Evolutionary conservation across 108 stramenopile genomes (phyloP), one percentile per base, ranked within the genome.

Genomic region (Thalassiosira profunda): DNA sequence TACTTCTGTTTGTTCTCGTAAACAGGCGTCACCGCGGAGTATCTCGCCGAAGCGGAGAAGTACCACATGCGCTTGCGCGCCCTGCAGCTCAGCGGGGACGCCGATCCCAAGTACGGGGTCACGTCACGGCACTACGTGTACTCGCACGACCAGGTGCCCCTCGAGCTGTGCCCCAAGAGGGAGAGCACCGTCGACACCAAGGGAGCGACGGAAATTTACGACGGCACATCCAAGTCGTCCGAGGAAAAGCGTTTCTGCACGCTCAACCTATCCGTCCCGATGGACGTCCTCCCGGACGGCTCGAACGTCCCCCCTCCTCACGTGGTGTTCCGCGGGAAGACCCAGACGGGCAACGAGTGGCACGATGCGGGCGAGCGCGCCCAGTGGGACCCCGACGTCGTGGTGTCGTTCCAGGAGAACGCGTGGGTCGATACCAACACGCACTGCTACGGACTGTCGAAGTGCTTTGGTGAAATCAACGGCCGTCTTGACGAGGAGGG

Each of bases 181-280:
- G 46, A 4, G 10, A 48, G 2, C 5, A 48, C 46, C 26, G 46
- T 48, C 26, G 25, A 48, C 26, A 26, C 8, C 10, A 48, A 2
- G 5, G 46, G 46, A 8, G 46, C 24, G 24, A 8, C 24, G 7
- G 5, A 7, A 26, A 26, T 48, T 10, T 48, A 48, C 14, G 46
- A 48, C 14, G 46, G 25, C 24, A 26, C 26, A 1, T 23, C 25
- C 10, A 48, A 48, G 26, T 23, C 24, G 25, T 26, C 6, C 10
- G 46, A 48, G 10, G 8, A 23, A 48, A 48, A 48, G 26, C 8
- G 46, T 26, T 48, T 48, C 46, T 48, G 46, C 46, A 48, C 46
- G 3, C 46, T 48, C 4, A 48, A 48, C 15, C 26, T 48, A 26
- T 48, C 26, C 26, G 46, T 23, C 1, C 25, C 46, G 3, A 48